These are phyloP conservation scores for Sclerospora graminicola DNA, from an alignment of 352 stramenopile genomes.

Conservation along the genomic window DNA sequence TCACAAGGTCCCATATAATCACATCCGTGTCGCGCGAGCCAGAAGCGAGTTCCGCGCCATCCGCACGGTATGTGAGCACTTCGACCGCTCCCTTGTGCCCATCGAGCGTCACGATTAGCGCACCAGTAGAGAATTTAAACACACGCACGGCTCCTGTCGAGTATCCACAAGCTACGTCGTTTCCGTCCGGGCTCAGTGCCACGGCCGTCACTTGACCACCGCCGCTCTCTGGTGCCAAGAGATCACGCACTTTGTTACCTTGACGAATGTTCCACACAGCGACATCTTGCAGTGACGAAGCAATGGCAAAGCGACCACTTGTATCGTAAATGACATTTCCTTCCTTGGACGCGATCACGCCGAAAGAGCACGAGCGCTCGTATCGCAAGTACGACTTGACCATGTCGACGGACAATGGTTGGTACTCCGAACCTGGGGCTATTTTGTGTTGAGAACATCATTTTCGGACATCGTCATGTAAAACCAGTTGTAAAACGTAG, in stretches of 20 bases:
- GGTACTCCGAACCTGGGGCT: no score
- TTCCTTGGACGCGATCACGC: conserved; percentile 83
- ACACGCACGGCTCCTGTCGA: conserved; percentile 69
- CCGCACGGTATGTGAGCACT: conserved; percentile 57
- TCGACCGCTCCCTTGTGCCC: conserved; percentile 83
- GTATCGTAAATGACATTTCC: conserved; percentile 85
- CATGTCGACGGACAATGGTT: conserved; percentile 16
- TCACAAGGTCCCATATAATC: conserved; percentile 91
- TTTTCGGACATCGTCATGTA: no score
- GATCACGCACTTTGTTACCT: conserved; percentile 70
- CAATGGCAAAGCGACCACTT: conserved; percentile 79
- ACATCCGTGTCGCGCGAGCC: conserved; percentile 89
- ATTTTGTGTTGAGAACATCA: no score
- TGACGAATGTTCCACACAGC: conserved; percentile 89
- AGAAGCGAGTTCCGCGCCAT: conserved; percentile 73
- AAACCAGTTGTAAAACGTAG: no score
- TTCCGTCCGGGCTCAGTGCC: conserved; percentile 64
- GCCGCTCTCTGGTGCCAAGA: conserved; percentile 27
- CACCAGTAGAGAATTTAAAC: conserved; percentile 68
- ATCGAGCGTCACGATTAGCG: conserved; percentile 79
- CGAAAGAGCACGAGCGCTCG: conserved; percentile 81
- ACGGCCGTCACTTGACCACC: conserved; percentile 72
- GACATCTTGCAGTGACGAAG: conserved; percentile 84
- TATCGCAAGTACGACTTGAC: conserved; percentile 93
- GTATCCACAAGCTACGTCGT: conserved; percentile 75